These are phyloP conservation scores for Coemansia sp. DNA, from an alignment of 192 early-diverging fungal genomes.

Conservation along the genomic window DNA sequence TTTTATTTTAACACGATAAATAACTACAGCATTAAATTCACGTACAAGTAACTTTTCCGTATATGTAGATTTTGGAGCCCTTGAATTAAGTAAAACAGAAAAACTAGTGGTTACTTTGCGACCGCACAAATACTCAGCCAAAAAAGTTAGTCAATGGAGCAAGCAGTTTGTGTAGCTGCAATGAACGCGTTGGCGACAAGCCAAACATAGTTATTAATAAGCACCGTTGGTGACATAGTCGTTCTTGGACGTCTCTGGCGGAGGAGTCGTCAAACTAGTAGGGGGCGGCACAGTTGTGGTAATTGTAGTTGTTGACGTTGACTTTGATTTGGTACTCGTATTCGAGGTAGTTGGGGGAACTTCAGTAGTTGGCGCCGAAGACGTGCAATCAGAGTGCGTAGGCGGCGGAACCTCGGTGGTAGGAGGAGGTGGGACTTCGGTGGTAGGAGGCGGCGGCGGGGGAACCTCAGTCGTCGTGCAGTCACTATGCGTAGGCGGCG, in stretches of 20 bases:
- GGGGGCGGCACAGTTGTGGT: conserved; percentile 31
- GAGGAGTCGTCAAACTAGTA: not conserved
- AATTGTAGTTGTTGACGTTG: conserved; percentile 39
- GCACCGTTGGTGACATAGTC: conserved; percentile 11
- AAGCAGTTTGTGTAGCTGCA: not conserved
- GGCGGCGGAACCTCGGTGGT: not conserved
- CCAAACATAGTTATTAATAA: not conserved
- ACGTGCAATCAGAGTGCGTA: conserved; percentile 1
- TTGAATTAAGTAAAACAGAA: conserved; percentile 1
- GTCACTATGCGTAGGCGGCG: no score
- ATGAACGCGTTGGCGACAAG: not conserved
- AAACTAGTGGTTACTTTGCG: not conserved
- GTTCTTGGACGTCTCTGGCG: conserved; percentile 3
- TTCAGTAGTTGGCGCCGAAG: conserved; percentile 17
- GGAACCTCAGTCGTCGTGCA: no score
- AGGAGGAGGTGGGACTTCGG: no score
- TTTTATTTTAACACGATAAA: no score
- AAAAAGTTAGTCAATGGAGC: not conserved
- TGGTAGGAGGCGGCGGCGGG: no score
- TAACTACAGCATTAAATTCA: not conserved
- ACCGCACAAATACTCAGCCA: not conserved
- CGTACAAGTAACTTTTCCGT: no score
- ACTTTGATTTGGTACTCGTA: conserved; percentile 1
- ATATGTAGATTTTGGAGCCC: conserved; percentile 5
- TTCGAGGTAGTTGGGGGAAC: conserved; percentile 10